phyloP scores from a whole-genome alignment of 129 eudicot genomes.

The Mikania micrantha region DNA sequence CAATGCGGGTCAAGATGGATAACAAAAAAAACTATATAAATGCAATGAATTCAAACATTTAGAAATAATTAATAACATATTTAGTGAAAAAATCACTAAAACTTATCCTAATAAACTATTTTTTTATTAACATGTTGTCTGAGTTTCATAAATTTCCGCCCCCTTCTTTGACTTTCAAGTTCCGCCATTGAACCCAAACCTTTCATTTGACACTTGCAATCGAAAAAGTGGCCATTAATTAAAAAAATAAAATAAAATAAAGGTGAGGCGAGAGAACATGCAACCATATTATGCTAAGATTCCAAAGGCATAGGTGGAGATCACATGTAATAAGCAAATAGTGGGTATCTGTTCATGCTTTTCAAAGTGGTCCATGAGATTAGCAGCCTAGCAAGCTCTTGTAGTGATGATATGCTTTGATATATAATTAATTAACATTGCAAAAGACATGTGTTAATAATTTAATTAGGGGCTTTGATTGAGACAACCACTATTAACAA shows the following conservation, averaged over 20 bases:
- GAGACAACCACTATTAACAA: conserved; percentile 7
- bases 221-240: conserved; percentile 3
- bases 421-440: not conserved
- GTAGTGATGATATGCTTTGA: conserved; percentile 3
- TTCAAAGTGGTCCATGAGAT: conserved; percentile 22
- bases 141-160: too few species aligned
- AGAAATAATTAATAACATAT: too few species aligned
- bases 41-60: too few species aligned
- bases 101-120: too few species aligned
- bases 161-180: too few species aligned
- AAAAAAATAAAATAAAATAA: too few species aligned
- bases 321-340: conserved; percentile 20
- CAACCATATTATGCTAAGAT: conserved; percentile 24
- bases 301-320: conserved; percentile 16
- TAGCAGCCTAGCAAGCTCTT: conserved; percentile 17
- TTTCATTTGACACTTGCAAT: not conserved
- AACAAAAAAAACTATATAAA: too few species aligned
- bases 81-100: too few species aligned
- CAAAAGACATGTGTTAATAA: not conserved
- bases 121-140: too few species aligned
- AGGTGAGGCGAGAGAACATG: conserved; percentile 21
- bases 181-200: too few species aligned
- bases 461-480: conserved; percentile 14
- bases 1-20: too few species aligned
- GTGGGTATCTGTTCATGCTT: conserved; percentile 8